Evolutionary conservation across 2,329 filamentous ascomycete species (phyloP).

Genomic region (Cadophora luteo-olivacea): DNA sequence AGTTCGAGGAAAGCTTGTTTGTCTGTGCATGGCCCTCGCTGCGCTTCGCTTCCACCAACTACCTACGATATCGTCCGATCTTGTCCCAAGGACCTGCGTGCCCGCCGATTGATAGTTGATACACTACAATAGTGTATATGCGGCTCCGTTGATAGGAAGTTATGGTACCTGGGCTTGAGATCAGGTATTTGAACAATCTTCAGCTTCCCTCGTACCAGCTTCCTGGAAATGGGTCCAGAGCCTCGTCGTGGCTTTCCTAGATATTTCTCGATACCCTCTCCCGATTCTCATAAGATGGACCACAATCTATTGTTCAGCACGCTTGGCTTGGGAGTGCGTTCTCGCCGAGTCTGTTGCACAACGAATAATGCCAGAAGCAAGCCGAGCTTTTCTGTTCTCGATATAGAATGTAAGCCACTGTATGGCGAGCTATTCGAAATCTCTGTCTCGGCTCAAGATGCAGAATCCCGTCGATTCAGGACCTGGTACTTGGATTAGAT

Average conservation of each 20-base stretch:
- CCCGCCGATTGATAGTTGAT: background rate
- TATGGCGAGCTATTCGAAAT: background rate
- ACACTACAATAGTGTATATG: background rate
- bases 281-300: no score
- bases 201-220: background rate
- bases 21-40: background rate
- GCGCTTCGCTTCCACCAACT: no score
- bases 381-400: background rate
- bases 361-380: background rate
- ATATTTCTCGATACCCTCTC: no score
- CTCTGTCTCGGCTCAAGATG: background rate
- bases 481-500: background rate
- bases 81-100: no score
- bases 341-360: background rate
- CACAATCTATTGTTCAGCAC: background rate
- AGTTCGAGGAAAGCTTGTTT: conserved; percentile 1
- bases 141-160: background rate
- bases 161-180: background rate
- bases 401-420: background rate
- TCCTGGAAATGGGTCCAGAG: background rate
- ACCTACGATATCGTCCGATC: background rate
- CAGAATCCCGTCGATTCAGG: background rate
- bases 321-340: background rate
- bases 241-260: background rate
- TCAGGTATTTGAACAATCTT: background rate